These are phyloP conservation scores for Ogataea neopini DNA, from an alignment of 805 yeast genomes.

Conservation along the genomic window DNA sequence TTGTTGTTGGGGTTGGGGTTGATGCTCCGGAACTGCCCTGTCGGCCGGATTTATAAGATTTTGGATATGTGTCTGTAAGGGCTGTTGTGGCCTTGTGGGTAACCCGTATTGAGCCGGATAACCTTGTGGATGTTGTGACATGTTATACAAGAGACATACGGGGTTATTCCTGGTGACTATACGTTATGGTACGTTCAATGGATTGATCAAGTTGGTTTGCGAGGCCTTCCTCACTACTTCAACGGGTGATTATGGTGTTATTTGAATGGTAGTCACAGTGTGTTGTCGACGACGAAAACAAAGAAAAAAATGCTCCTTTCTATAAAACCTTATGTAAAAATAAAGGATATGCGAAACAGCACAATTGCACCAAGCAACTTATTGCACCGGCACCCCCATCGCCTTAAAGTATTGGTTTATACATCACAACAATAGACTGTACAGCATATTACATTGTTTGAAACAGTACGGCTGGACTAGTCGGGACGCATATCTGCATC, in stretches of 20 bases:
- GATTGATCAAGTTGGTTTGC: neutral
- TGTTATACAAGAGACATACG: neutral
- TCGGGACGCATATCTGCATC: neutral
- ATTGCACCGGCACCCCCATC: conserved; percentile 3
- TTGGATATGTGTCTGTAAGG: neutral
- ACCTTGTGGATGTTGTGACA: conserved; percentile 12
- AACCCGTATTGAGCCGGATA: conserved; percentile 6
- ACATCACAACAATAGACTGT: neutral
- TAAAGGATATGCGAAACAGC: conserved; percentile 7
- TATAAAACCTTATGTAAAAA: conserved; percentile 2
- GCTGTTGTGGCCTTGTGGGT: conserved; percentile 15
- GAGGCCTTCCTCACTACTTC: neutral
- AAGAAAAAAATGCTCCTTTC: neutral
- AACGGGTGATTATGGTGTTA: too few species aligned
- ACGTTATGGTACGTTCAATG: too few species aligned
- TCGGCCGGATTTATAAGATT: conserved; percentile 3
- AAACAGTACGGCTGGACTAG: conserved; percentile 4
- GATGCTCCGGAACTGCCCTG: too few species aligned
- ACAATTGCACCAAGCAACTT: conserved; percentile 4
- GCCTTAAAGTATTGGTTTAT: neutral
- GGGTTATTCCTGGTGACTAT: too few species aligned
- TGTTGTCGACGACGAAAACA: neutral
- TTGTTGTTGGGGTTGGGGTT: conserved; percentile 2
- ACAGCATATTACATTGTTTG: neutral
- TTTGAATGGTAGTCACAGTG: too few species aligned